Conservation (phyloP, 192 early-diverging fungal species). For the Spinellus fusiger region DNA sequence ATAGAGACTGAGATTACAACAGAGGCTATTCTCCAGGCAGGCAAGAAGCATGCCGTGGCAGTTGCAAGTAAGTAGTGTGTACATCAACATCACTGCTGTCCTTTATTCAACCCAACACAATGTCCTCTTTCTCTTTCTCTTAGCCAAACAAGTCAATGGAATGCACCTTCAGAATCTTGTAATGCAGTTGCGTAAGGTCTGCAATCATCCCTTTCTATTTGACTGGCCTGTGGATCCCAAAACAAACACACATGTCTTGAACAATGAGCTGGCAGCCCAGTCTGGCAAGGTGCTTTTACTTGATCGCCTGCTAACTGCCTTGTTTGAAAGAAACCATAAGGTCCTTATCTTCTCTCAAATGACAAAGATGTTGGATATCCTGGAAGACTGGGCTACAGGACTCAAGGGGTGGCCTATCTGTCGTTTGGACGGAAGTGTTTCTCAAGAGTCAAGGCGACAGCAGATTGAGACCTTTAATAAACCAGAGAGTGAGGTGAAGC, state of each 20-base stretch:
- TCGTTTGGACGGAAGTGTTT: constrained; percentile 84
- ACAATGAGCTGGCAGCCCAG: constrained; percentile 51
- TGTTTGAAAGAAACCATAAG: constrained; percentile 82
- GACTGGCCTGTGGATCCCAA: constrained; percentile 66
- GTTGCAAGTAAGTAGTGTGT: too few relatives aligned
- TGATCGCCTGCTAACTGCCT: constrained; percentile 70
- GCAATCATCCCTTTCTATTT: constrained; percentile 85
- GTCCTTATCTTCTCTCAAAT: constrained; percentile 95
- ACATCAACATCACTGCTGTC: too few relatives aligned
- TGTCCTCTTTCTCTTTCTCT: not conserved
- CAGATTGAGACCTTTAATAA: constrained; percentile 77
- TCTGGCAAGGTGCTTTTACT: constrained; percentile 90
- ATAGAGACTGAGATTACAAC: constrained; percentile 10
- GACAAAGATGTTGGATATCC: constrained; percentile 80
- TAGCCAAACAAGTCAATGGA: constrained; percentile 49
- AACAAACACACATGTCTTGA: constrained; percentile 43
- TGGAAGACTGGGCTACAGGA: constrained; percentile 83
- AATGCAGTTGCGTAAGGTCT: constrained; percentile 89
- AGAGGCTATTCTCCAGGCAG: not conserved
- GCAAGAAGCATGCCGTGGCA: constrained; percentile 10
- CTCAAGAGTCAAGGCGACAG: constrained; percentile 73
- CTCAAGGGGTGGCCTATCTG: constrained; percentile 77
- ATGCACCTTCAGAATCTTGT: constrained; percentile 81
- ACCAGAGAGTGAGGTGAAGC: constrained; percentile 42
- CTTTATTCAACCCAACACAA: not conserved